Conservation (phyloP, 176 grass and related monocot species). For the Microstegium vimineum region DNA sequence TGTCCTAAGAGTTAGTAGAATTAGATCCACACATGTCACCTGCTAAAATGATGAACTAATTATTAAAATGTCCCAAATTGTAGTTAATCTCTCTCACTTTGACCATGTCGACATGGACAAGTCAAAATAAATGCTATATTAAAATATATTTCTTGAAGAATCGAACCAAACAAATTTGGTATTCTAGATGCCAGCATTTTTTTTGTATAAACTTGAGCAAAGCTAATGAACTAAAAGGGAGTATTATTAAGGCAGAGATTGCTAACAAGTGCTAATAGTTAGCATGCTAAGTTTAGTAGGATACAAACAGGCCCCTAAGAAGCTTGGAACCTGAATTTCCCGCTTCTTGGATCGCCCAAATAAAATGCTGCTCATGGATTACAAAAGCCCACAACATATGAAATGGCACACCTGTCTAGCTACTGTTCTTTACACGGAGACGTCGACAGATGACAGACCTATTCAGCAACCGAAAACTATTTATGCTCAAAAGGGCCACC, state of each 20-base stretch:
- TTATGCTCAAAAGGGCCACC: constrained; percentile 14
- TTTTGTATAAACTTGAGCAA: background rate
- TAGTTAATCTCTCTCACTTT: too few relatives aligned
- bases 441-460: constrained; percentile 11
- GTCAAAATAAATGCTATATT: too few relatives aligned
- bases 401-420: constrained; percentile 16
- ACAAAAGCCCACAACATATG: constrained; percentile 16
- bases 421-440: constrained; percentile 31
- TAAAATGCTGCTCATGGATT: constrained; percentile 9
- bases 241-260: background rate
- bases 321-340: background rate
- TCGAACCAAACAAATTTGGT: too few relatives aligned
- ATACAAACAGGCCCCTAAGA: background rate
- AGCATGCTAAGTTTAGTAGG: background rate
- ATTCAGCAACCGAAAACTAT: constrained; percentile 22
- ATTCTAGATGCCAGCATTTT: too few relatives aligned
- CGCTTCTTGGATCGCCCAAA: background rate
- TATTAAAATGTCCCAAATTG: too few relatives aligned
- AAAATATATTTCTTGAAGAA: too few relatives aligned
- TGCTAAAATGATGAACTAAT: too few relatives aligned
- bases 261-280: background rate
- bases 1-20: too few relatives aligned
- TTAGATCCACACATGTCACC: too few relatives aligned
- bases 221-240: background rate
- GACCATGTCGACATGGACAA: too few relatives aligned